Conservation (phyloP, 495 filamentous ascomycete genomes). For the Letharia lupina region DNA sequence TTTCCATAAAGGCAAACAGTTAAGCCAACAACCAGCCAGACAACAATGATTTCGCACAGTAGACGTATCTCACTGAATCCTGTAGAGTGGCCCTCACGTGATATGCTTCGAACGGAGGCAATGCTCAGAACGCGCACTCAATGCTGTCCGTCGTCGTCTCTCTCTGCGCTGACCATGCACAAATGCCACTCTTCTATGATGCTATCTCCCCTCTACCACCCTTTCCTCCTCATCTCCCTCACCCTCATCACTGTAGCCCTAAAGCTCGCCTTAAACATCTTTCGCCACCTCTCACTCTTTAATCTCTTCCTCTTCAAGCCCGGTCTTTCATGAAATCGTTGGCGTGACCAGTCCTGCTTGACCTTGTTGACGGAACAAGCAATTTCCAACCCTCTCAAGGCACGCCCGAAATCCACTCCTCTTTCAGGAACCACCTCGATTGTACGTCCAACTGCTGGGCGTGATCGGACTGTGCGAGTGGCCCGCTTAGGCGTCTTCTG, state of each 20-base stretch:
- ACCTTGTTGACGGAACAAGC: constrained; percentile 47
- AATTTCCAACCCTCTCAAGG: constrained; percentile 43
- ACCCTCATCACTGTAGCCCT: constrained; percentile 49
- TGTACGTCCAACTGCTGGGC: constrained; percentile 44
- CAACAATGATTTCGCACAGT: background rate
- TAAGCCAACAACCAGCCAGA: background rate
- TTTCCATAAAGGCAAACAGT: background rate
- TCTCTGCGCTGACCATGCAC: background rate
- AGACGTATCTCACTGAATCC: background rate
- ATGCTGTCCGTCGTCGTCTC: background rate
- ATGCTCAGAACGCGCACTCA: background rate
- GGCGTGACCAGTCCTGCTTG: constrained; percentile 37
- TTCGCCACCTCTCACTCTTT: constrained; percentile 55
- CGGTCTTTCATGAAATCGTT: constrained; percentile 62
- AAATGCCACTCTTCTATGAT: background rate
- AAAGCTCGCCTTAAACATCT: constrained; percentile 58
- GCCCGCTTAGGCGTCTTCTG: constrained; percentile 4
- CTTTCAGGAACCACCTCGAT: constrained; percentile 38
- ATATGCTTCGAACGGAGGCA: background rate
- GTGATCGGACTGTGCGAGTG: constrained; percentile 30
- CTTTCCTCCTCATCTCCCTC: constrained; percentile 58
- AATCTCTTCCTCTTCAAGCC: constrained; percentile 69
- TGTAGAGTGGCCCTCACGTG: background rate
- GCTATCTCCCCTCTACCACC: constrained; percentile 47
- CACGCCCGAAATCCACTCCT: constrained; percentile 46